phyloP scores from a whole-genome alignment of 1,284 basidiomycete genomes.

The Trichosporon faecale region DNA sequence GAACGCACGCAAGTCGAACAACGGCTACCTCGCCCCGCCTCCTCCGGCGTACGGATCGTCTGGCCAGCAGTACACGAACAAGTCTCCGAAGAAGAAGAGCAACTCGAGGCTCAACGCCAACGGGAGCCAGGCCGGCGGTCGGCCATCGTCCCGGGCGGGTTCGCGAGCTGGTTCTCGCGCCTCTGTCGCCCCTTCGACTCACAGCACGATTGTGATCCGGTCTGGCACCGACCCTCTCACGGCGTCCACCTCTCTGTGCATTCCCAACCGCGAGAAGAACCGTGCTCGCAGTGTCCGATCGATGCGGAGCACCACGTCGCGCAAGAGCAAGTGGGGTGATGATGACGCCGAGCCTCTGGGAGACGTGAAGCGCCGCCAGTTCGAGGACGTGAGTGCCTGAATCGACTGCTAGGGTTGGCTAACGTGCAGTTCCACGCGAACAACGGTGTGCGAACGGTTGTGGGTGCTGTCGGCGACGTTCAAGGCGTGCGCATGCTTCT shows the following conservation, averaged over 20 bases:
- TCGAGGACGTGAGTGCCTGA: conserved; percentile 37
- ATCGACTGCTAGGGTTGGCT: background rate
- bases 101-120: background rate
- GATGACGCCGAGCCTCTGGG: conserved; percentile 47
- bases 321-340: conserved; percentile 45
- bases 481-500: conserved; percentile 86
- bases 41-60: conserved; percentile 15
- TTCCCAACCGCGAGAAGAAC: conserved; percentile 20
- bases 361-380: conserved; percentile 39
- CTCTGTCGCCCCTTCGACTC: conserved; percentile 4
- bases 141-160: background rate
- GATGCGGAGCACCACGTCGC: conserved; percentile 30
- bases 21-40: conserved; percentile 12
- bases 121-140: background rate
- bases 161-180: conserved; percentile 1
- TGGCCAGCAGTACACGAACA: conserved; percentile 6
- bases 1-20: conserved; percentile 18
- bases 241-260: conserved; percentile 17
- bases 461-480: conserved; percentile 86
- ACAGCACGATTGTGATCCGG: background rate
- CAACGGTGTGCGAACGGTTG: conserved; percentile 89
- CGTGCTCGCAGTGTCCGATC: conserved; percentile 24
- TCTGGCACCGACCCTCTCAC: conserved; percentile 11
- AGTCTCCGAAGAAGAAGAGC: conserved; percentile 11
- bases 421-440: conserved; percentile 66